phyloP scores from a whole-genome alignment of 1,284 basidiomycete genomes.

The Pulveroboletus sp. region DNA sequence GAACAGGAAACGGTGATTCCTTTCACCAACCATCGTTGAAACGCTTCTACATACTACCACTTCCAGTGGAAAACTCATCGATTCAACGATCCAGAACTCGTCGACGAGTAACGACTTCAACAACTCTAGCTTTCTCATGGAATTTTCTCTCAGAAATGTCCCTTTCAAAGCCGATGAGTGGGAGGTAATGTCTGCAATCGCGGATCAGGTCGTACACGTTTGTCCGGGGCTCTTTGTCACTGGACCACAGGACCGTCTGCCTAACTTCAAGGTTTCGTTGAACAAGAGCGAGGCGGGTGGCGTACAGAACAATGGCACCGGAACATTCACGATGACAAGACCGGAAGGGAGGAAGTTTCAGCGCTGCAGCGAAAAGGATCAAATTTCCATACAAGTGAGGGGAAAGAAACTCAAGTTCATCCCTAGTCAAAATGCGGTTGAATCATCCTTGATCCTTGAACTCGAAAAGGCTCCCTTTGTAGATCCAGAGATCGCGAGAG shows the following conservation, averaged over 20 bases:
- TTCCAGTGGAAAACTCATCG: slow-evolving; percentile 7
- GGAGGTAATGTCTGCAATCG: slow-evolving; percentile 57
- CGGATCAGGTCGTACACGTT: slow-evolving; percentile 51
- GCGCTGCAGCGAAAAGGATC: slow-evolving; percentile 41
- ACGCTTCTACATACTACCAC: too few relatives aligned
- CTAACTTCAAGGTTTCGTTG: slow-evolving; percentile 60
- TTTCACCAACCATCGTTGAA: too few relatives aligned
- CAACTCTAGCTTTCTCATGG: slow-evolving; percentile 39
- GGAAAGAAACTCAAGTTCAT: slow-evolving; percentile 34
- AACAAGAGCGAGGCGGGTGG: slow-evolving; percentile 48
- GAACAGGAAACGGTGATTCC: too few relatives aligned
- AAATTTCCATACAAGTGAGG: slow-evolving; percentile 41
- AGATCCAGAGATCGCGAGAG: slow-evolving; percentile 58
- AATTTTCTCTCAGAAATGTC: slow-evolving; percentile 52
- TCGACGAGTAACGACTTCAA: not conserved
- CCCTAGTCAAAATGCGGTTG: slow-evolving; percentile 23
- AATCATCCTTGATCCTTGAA: slow-evolving; percentile 32
- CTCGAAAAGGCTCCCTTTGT: slow-evolving; percentile 62
- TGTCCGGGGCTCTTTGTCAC: slow-evolving; percentile 42
- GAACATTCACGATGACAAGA: slow-evolving; percentile 46
- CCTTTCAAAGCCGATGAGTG: slow-evolving; percentile 51
- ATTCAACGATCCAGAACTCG: not conserved
- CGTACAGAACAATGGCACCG: slow-evolving; percentile 59
- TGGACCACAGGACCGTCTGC: slow-evolving; percentile 38
- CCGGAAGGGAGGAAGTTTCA: slow-evolving; percentile 50